A percentile compares a stretch with the other conserved stretches of the same genome.
Conservation (phyloP, 2,329 filamentous ascomycete species). For the Monosporascus sp. region DNA sequence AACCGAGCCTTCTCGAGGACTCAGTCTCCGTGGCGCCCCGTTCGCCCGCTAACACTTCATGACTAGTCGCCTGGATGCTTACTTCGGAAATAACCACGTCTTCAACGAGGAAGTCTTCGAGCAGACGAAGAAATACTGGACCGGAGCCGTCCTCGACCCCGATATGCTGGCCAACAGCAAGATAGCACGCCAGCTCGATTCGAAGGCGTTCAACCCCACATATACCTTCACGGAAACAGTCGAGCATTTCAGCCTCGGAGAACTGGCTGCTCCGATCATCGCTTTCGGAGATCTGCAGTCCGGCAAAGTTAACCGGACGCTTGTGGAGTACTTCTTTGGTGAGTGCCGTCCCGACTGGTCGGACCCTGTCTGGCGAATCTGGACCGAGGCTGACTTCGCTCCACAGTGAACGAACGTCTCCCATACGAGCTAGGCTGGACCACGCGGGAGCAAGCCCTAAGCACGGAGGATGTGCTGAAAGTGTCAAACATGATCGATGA, state of each 20-base stretch:
- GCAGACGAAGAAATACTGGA: conserved; percentile 40
- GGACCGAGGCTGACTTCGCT: not conserved
- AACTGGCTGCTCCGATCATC: conserved; percentile 34
- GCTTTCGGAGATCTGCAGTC: conserved; percentile 30
- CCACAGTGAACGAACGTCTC: not conserved
- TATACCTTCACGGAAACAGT: conserved; percentile 34
- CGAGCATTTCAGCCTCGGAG: conserved; percentile 34
- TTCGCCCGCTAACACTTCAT: too few species aligned
- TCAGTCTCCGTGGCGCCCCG: too few species aligned
- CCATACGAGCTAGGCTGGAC: not conserved
- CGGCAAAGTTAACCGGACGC: conserved; percentile 25
- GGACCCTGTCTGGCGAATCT: not conserved
- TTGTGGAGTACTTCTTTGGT: conserved; percentile 30
- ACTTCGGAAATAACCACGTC: conserved; percentile 43
- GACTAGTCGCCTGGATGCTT: conserved; percentile 36
- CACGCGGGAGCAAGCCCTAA: not conserved
- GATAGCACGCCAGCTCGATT: conserved; percentile 37
- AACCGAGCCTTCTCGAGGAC: too few species aligned
- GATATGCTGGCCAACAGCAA: conserved; percentile 40
- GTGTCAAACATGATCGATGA: not conserved
- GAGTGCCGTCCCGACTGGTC: conserved; percentile 2
- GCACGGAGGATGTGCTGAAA: not conserved
- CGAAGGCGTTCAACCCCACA: conserved; percentile 39
- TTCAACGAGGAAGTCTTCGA: conserved; percentile 50
- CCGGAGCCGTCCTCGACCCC: conserved; percentile 30